phyloP scores from a whole-genome alignment of 768 basidiomycete genomes.

The Leucogyrophana mollusca region DNA sequence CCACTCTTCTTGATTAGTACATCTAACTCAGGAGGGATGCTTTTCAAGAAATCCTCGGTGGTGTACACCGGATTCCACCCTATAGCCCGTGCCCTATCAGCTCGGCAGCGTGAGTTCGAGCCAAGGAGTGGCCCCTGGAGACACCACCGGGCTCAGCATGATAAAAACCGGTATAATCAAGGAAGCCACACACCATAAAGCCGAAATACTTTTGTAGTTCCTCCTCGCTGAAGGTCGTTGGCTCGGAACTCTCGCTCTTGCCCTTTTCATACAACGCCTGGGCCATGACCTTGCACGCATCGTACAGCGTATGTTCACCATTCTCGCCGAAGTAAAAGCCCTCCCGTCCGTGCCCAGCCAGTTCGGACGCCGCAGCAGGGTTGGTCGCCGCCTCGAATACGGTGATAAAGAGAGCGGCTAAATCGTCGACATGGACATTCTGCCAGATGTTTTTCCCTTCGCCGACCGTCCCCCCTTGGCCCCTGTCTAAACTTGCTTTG shows the following conservation, averaged over 20 bases:
- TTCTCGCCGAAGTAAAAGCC: conserved; percentile 25
- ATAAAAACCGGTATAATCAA: too few relatives aligned
- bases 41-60: conserved; percentile 38
- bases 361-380: too few relatives aligned
- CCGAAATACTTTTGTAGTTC: conserved; percentile 12
- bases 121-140: conserved; percentile 15
- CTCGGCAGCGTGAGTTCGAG: conserved; percentile 23
- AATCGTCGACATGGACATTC: conserved; percentile 19
- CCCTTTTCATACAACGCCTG: conserved; percentile 14
- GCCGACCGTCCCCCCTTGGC: conserved; percentile 20
- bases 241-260: conserved; percentile 7
- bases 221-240: conserved; percentile 15
- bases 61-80: conserved; percentile 34
- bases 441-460: conserved; percentile 26
- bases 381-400: conserved; percentile 12
- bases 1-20: too few relatives aligned
- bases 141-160: neutral
- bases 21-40: conserved; percentile 38
- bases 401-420: conserved; percentile 15
- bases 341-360: conserved; percentile 18
- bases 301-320: conserved; percentile 17
- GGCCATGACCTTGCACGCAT: conserved; percentile 11
- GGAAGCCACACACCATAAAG: neutral
- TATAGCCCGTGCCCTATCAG: conserved; percentile 18
- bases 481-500: conserved; percentile 15